Percentiles rank a stretch among this genome's conserved stretches.
Evolutionary conservation across 2,329 filamentous ascomycete genomes (phyloP).

Genomic region (Fusarium sp.): DNA sequence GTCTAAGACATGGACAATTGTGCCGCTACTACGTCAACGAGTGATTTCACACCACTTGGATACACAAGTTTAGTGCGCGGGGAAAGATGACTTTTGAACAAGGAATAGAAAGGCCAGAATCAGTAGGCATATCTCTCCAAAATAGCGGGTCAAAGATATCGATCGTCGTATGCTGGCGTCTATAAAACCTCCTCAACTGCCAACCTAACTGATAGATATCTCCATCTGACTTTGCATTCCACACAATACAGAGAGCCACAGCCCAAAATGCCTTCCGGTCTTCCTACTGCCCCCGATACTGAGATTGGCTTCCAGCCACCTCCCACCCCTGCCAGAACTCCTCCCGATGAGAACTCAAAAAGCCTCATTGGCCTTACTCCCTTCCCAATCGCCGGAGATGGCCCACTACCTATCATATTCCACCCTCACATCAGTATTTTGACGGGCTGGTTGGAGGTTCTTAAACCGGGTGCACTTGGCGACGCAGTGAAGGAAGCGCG

Average conservation of each 20-base stretch:
- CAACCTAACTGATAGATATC: background rate
- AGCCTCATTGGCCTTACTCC: background rate
- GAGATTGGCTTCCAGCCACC: slow-evolving; percentile 19
- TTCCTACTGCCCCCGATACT: slow-evolving; percentile 10
- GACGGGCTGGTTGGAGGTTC: background rate
- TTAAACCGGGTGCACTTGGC: slow-evolving; percentile 5
- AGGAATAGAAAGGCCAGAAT: background rate
- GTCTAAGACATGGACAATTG: background rate
- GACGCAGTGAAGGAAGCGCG: slow-evolving; percentile 1
- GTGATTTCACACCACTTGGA: background rate
- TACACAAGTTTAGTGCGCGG: background rate
- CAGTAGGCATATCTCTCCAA: background rate
- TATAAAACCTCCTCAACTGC: background rate
- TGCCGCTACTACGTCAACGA: background rate
- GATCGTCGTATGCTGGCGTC: background rate
- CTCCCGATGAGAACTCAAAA: background rate
- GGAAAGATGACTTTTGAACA: background rate
- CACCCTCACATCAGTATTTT: background rate
- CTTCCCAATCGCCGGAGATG: background rate
- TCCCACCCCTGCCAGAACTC: background rate
- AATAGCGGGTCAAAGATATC: background rate
- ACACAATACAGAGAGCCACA: background rate
- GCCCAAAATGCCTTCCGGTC: slow-evolving; percentile 15
- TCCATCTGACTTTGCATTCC: background rate
- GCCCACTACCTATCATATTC: background rate